Conservation (phyloP, 2,329 filamentous ascomycete genomes). For the Ceratocystis cubensis region DNA sequence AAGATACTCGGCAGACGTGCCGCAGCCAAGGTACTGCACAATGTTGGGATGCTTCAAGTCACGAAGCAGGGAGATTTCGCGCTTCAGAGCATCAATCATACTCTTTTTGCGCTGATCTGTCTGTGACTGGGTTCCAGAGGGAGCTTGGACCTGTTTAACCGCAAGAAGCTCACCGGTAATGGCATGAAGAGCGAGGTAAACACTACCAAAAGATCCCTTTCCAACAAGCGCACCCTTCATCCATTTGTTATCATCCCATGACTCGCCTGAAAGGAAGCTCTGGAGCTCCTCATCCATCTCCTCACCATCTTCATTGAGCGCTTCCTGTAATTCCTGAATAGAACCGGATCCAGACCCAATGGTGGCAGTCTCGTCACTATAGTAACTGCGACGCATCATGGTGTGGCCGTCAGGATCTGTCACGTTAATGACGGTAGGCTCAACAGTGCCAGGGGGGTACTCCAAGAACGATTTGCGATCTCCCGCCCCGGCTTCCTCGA, state of each 20-base stretch:
- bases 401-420: slow-evolving; percentile 66
- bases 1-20: slow-evolving; percentile 76
- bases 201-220: slow-evolving; percentile 89
- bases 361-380: slow-evolving; percentile 47
- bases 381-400: slow-evolving; percentile 59
- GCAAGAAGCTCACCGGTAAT: slow-evolving; percentile 95
- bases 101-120: slow-evolving; percentile 86
- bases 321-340: slow-evolving; percentile 70
- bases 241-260: slow-evolving; percentile 95
- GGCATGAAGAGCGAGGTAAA: slow-evolving; percentile 88
- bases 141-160: slow-evolving; percentile 94
- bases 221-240: slow-evolving; percentile 98
- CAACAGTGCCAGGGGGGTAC: slow-evolving; percentile 62
- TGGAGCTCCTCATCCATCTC: slow-evolving; percentile 80
- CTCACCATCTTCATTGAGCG: slow-evolving; percentile 80
- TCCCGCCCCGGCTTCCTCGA: slow-evolving; percentile 86
- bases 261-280: slow-evolving; percentile 82
- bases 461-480: slow-evolving; percentile 96
- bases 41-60: slow-evolving; percentile 95
- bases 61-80: slow-evolving; percentile 85
- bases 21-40: slow-evolving; percentile 93
- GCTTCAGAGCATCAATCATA: slow-evolving; percentile 96
- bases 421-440: slow-evolving; percentile 52
- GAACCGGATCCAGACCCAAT: slow-evolving; percentile 51
- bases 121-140: slow-evolving; percentile 63